Evolutionary conservation across 148 eudicot species (phyloP).

Genomic region (Persicaria maculosa): DNA sequence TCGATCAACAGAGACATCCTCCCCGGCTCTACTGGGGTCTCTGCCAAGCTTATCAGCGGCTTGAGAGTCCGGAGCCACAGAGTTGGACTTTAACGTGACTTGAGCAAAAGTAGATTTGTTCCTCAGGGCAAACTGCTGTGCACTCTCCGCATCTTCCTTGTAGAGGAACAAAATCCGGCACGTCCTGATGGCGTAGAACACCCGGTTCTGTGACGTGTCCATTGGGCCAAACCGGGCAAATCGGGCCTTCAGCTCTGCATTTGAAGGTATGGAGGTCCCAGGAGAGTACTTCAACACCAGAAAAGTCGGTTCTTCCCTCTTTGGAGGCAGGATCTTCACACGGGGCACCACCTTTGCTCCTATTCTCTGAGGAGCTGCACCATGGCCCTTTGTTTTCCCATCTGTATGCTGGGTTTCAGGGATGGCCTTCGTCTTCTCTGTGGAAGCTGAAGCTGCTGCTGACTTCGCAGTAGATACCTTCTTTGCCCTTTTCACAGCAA

Average conservation of each 20-base stretch:
- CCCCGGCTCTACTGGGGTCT: background rate
- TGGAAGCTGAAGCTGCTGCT: slow-evolving; percentile 7
- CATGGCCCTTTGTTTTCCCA: slow-evolving; percentile 28
- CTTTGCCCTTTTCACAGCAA: slow-evolving; percentile 42
- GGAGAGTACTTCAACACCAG: slow-evolving; percentile 69
- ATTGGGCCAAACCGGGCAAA: slow-evolving; percentile 80
- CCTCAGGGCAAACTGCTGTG: slow-evolving; percentile 35
- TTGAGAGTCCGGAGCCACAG: background rate
- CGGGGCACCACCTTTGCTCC: slow-evolving; percentile 19
- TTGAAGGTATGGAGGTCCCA: slow-evolving; percentile 57
- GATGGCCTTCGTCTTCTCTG: background rate
- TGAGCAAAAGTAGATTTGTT: slow-evolving; percentile 51
- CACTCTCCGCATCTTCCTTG: slow-evolving; percentile 59
- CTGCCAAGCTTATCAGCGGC: background rate
- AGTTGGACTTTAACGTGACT: slow-evolving; percentile 32
- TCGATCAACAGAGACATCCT: background rate
- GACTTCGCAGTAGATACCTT: slow-evolving; percentile 37
- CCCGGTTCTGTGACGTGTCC: slow-evolving; percentile 51
- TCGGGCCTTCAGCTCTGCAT: slow-evolving; percentile 65
- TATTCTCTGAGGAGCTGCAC: slow-evolving; percentile 20
- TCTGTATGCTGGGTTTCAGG: slow-evolving; percentile 17
- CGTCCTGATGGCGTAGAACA: slow-evolving; percentile 53
- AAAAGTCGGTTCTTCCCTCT: slow-evolving; percentile 47
- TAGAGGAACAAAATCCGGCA: slow-evolving; percentile 54
- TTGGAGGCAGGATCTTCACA: slow-evolving; percentile 28